A percentile compares a stretch with the other conserved stretches of the same genome.
Evolutionary conservation across 2,329 filamentous ascomycete species (phyloP).

Genomic region (Myriosclerotinia curreyana): DNA sequence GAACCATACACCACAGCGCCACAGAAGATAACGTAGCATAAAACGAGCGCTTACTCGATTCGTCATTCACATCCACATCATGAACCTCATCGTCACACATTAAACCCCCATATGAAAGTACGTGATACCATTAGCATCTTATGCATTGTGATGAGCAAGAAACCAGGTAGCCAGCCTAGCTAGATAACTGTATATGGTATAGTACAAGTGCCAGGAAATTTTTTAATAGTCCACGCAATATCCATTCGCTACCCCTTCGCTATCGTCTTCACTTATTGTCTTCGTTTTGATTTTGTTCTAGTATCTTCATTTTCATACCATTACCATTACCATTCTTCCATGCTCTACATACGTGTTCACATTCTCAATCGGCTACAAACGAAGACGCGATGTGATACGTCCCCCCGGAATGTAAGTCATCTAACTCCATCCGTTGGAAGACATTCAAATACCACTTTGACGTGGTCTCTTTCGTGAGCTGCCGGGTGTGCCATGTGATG

Average conservation of each 20-base stretch:
- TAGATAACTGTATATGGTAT: not conserved
- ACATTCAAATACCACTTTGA: conserved; percentile 25
- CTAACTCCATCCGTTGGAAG: not conserved
- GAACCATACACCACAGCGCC: too few relatives aligned
- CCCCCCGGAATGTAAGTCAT: not conserved
- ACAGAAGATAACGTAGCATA: too few relatives aligned
- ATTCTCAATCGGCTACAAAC: not conserved
- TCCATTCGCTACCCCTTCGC: not conserved
- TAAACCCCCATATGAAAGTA: too few relatives aligned
- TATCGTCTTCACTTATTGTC: not conserved
- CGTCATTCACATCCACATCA: too few relatives aligned
- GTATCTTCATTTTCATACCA: not conserved
- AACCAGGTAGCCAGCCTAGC: too few relatives aligned
- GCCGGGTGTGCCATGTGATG: conserved; percentile 43
- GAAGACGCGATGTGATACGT: too few relatives aligned
- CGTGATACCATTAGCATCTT: too few relatives aligned
- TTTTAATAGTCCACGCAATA: not conserved
- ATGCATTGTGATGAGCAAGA: too few relatives aligned
- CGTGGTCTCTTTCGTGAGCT: conserved; percentile 57
- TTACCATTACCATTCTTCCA: not conserved
- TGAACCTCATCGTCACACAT: too few relatives aligned
- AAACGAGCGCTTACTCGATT: too few relatives aligned
- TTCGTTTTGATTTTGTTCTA: not conserved
- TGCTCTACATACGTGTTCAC: not conserved
- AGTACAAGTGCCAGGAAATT: not conserved